Conservation (phyloP, 164 flowering plant genomes). For the Macadamia tetraphylla region DNA sequence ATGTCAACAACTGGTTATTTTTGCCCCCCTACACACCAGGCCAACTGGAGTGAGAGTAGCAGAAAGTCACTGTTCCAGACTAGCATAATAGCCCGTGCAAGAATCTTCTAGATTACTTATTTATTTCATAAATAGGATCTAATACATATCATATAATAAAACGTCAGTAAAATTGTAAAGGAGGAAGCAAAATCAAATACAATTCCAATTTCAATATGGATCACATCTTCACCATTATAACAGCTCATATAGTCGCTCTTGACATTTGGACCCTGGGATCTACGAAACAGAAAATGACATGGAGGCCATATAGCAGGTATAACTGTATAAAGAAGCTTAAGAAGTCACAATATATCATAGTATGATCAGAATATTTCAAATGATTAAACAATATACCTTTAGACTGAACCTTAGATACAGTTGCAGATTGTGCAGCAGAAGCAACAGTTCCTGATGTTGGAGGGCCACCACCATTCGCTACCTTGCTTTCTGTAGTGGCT, state of each 20-base stretch:
- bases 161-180: too few relatives aligned
- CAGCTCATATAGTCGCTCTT: not conserved
- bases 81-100: too few relatives aligned
- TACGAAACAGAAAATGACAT: not conserved
- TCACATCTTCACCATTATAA: not conserved
- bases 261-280: not conserved
- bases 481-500: constrained; percentile 20
- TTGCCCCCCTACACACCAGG: too few relatives aligned
- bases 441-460: constrained; percentile 22
- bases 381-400: constrained; percentile 45
- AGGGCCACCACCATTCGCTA: constrained; percentile 24
- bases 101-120: too few relatives aligned
- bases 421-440: constrained; percentile 21
- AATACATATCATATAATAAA: too few relatives aligned
- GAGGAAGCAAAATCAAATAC: too few relatives aligned
- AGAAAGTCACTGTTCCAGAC: too few relatives aligned
- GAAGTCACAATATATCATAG: not conserved
- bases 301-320: not conserved
- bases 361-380: not conserved
- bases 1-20: too few relatives aligned
- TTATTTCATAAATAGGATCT: too few relatives aligned
- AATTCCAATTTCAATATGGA: not conserved
- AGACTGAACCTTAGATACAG: constrained; percentile 44
- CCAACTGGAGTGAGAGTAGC: too few relatives aligned
- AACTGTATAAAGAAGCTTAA: not conserved